Conservation (phyloP, 2,329 filamentous ascomycete species). For the Tolypocladium nubicola region DNA sequence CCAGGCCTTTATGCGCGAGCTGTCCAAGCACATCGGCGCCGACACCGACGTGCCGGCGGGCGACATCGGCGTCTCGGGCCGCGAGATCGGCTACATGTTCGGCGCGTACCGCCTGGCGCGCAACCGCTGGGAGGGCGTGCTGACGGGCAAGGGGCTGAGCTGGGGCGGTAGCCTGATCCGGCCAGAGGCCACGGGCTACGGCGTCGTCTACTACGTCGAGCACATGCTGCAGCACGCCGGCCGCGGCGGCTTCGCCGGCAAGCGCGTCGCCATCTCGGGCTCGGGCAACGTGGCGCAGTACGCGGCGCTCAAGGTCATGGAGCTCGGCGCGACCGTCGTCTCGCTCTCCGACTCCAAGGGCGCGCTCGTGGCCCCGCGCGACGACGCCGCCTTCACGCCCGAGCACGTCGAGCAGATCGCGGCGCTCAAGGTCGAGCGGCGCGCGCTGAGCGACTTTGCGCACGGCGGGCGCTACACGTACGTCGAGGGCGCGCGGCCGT, state of each 20-base stretch:
- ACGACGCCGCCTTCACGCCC: conserved; percentile 58
- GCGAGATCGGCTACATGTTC: conserved; percentile 92
- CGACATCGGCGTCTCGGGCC: conserved; percentile 87
- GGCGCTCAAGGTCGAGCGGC: conserved; percentile 74
- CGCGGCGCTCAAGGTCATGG: conserved; percentile 89
- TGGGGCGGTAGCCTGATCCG: conserved; percentile 94
- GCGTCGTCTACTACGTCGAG: conserved; percentile 90
- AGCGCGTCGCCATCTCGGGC: conserved; percentile 90
- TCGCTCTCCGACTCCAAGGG: conserved; percentile 93
- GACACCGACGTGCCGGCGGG: conserved; percentile 94
- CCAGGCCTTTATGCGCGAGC: conserved; percentile 89
- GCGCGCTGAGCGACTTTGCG: conserved; percentile 66
- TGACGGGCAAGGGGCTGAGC: conserved; percentile 87
- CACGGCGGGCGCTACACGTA: conserved; percentile 66
- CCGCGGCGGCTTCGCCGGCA: conserved; percentile 76
- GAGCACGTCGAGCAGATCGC: conserved; percentile 74
- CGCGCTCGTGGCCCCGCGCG: conserved; percentile 58
- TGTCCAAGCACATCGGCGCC: conserved; percentile 90
- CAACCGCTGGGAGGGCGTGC: conserved; percentile 90
- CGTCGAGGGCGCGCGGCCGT: conserved; percentile 78
- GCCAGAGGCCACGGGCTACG: conserved; percentile 94
- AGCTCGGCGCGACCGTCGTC: conserved; percentile 86
- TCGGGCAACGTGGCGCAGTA: conserved; percentile 98
- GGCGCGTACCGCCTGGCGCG: conserved; percentile 81
- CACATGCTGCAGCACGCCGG: conserved; percentile 93